phyloP scores from a whole-genome alignment of 2,329 filamentous ascomycete genomes.

The Cephalotrichum gorgonifer region DNA sequence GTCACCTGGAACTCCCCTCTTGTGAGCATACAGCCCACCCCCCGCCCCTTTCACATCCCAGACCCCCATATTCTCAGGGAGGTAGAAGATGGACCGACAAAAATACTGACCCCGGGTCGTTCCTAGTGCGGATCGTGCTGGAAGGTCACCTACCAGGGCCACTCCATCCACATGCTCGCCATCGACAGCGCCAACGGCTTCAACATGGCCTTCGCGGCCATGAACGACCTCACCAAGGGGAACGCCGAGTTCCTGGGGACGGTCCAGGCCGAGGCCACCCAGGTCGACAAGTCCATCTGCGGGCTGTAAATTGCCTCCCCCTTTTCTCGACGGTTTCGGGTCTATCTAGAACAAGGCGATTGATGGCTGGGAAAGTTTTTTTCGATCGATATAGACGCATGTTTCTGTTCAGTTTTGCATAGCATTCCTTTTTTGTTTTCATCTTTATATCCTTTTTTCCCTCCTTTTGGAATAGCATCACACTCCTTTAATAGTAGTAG shows the following conservation, averaged over 20 bases:
- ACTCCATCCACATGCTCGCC: constrained; percentile 42
- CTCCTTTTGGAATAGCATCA: not conserved
- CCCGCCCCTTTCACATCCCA: not conserved
- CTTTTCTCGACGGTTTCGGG: not conserved
- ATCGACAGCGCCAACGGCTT: constrained; percentile 43
- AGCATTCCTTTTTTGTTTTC: no score
- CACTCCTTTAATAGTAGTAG: constrained; percentile 12
- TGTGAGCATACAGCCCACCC: constrained; percentile 15
- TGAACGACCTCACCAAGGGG: constrained; percentile 44
- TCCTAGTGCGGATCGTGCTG: constrained; percentile 50
- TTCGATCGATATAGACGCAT: no score
- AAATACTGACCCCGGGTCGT: constrained; percentile 3
- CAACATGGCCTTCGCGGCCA: constrained; percentile 45
- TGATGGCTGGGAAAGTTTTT: not conserved
- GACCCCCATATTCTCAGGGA: not conserved
- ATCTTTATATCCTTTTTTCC: not conserved
- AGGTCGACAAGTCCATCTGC: constrained; percentile 34
- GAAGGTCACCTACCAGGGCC: constrained; percentile 38
- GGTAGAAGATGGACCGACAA: not conserved
- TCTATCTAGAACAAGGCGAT: not conserved
- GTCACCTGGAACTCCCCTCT: constrained; percentile 44
- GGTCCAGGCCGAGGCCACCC: constrained; percentile 35
- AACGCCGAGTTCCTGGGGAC: constrained; percentile 39
- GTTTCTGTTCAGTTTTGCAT: no score
- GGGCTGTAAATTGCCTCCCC: constrained; percentile 16